These are phyloP conservation scores for Amaranthus palmeri DNA, from an alignment of 148 eudicot genomes.

Conservation along the genomic window DNA sequence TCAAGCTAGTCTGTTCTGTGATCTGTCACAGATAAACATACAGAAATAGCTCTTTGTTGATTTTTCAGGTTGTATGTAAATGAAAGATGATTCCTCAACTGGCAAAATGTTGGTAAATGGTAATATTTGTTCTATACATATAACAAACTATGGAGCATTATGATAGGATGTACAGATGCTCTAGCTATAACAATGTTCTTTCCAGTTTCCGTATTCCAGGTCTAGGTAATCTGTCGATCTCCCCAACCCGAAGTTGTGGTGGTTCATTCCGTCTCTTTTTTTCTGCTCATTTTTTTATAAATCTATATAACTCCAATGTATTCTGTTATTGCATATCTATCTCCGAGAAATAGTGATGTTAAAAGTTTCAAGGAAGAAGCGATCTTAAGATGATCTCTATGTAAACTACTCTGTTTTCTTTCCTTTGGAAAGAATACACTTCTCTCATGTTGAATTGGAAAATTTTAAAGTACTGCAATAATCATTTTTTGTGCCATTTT, in stretches of 20 bases:
- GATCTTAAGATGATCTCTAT: too few species aligned
- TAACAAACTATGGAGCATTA: conserved; percentile 9
- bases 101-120: not conserved
- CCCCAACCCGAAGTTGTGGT: not conserved
- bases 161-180: conserved; percentile 26
- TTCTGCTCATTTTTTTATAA: not conserved
- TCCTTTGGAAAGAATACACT: too few species aligned
- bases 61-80: conserved; percentile 20
- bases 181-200: not conserved
- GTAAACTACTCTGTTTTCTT: too few species aligned
- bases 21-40: not conserved
- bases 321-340: too few species aligned
- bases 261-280: not conserved
- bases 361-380: too few species aligned
- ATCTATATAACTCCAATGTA: too few species aligned
- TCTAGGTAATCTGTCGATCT: not conserved
- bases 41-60: not conserved
- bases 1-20: conserved; percentile 28
- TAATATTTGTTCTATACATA: conserved; percentile 16
- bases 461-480: too few species aligned
- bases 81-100: conserved; percentile 7
- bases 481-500: too few species aligned
- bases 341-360: too few species aligned
- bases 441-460: too few species aligned
- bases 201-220: not conserved